Conservation (phyloP, 257 asterid species). For the Solanum piurae region DNA sequence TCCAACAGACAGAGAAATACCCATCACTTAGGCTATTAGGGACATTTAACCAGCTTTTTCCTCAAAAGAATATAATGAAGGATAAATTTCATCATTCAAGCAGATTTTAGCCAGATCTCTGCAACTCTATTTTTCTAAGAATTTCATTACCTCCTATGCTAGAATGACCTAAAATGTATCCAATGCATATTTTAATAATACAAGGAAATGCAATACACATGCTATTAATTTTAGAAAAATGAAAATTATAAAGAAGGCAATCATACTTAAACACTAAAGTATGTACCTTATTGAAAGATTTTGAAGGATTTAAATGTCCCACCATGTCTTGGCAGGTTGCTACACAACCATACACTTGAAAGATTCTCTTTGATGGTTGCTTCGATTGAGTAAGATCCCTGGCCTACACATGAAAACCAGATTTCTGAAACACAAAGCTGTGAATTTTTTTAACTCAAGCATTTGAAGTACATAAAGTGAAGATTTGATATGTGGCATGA, state of each 20-base stretch:
- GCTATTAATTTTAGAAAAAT: neutral
- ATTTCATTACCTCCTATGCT: neutral
- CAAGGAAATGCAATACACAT: neutral
- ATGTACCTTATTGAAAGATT: constrained; percentile 65
- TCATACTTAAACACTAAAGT: neutral
- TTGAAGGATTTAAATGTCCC: constrained; percentile 53
- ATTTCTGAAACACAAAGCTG: neutral
- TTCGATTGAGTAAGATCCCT: constrained; percentile 26
- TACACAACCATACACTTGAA: constrained; percentile 79
- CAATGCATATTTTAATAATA: too few species aligned
- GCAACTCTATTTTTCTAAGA: neutral
- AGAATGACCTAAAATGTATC: neutral
- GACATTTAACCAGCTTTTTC: neutral
- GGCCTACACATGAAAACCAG: constrained; percentile 29
- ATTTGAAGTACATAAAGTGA: neutral
- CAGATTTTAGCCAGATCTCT: neutral
- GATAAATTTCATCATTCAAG: neutral
- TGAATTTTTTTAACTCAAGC: neutral
- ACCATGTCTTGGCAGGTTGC: constrained; percentile 79
- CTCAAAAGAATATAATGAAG: neutral
- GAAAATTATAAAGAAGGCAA: neutral
- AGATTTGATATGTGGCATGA: neutral
- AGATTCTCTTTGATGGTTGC: constrained; percentile 41
- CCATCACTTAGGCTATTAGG: neutral
- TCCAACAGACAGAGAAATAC: neutral